A percentile compares a stretch with the other conserved stretches of the same genome.
phyloP scores from a whole-genome alignment of 352 stramenopile species.

The Phytophthora pini region DNA sequence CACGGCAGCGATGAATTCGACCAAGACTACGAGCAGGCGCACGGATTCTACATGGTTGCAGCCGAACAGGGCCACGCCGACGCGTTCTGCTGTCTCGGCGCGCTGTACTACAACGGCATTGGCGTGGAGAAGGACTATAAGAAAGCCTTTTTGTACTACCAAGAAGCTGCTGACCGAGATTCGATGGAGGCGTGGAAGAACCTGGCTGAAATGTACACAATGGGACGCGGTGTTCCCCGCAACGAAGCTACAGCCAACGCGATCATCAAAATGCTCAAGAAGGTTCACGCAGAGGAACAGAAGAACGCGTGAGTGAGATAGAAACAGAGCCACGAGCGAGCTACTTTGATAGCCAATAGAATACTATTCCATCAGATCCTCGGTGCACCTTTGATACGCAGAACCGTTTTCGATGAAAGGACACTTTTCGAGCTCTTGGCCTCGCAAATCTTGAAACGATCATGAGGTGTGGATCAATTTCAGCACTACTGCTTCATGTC shows the following conservation, averaged over 20 bases:
- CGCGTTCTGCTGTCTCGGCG: slow-evolving; percentile 81
- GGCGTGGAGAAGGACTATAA: slow-evolving; percentile 75
- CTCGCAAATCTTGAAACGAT: slow-evolving; percentile 35
- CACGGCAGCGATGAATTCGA: slow-evolving; percentile 82
- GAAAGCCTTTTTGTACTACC: slow-evolving; percentile 88
- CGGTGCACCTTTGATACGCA: not conserved
- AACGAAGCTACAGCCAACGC: slow-evolving; percentile 82
- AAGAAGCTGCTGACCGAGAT: slow-evolving; percentile 82
- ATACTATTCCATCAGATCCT: slow-evolving; percentile 3
- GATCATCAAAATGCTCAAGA: slow-evolving; percentile 88
- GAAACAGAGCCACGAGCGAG: not conserved
- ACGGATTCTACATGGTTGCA: slow-evolving; percentile 71
- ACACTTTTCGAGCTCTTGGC: not conserved
- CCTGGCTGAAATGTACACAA: slow-evolving; percentile 87
- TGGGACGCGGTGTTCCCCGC: slow-evolving; percentile 75
- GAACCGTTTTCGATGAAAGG: slow-evolving; percentile 16
- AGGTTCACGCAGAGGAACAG: slow-evolving; percentile 49
- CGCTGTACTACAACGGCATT: slow-evolving; percentile 81
- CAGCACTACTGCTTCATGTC: slow-evolving; percentile 3
- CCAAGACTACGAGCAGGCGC: slow-evolving; percentile 73
- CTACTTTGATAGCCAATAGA: slow-evolving; percentile 14
- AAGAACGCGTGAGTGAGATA: slow-evolving; percentile 17
- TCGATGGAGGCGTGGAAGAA: slow-evolving; percentile 91
- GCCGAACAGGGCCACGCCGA: slow-evolving; percentile 73
- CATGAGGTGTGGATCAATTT: slow-evolving; percentile 16